Evolutionary conservation across 73 alveolate genomes (phyloP), one percentile per base, ranked within the genome.

Genomic region (Tetrahymena borealis): DNA sequence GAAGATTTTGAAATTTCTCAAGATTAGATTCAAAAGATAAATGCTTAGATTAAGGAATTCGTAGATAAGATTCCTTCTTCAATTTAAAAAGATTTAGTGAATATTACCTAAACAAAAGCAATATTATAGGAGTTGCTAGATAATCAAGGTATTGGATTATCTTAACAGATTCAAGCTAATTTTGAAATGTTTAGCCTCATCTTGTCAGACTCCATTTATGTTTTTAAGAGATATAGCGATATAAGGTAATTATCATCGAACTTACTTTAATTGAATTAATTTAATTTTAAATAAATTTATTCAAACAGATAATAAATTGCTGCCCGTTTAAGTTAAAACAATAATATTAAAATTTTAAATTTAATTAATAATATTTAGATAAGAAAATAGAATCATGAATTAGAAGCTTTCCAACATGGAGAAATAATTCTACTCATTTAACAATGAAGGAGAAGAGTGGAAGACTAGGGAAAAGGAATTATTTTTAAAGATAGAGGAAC

Each of bases 401-500:
- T n/a, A 60, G 16, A 60, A 60, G 85, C 85, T 60, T 60, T 60
- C 85, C 10, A 60, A 60, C 28, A 60, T 60, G 85, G 85, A 60
- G 28, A 60, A 60, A 28, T 60, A 60, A 35, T 60, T 60, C 28
- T 60, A 60, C 31, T 60, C 85, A n/a, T 60, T 60, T 16, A 60
- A 60, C 35, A 60, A 60, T 18, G 85, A 60, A 60, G 85, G 85
- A 60, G 85, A 60, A n/a, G 85, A 60, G 85, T 60, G 85, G 85
- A 60, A 60, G 28, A 35, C 7, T 10, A 60, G 85, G 35, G 85
- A 60, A 6, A 60, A 60, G 28, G 85, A 60, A 35, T 28, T 60
- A 10, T 35, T 60, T 60, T 6, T 60, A 18, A 60, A 60, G 28
- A 60, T 60, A 5, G 85, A 60, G 9, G 85, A 60, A 15, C 9